These are phyloP conservation scores for Litchi chinensis DNA, from an alignment of 345 rosid genomes.

Conservation along the genomic window DNA sequence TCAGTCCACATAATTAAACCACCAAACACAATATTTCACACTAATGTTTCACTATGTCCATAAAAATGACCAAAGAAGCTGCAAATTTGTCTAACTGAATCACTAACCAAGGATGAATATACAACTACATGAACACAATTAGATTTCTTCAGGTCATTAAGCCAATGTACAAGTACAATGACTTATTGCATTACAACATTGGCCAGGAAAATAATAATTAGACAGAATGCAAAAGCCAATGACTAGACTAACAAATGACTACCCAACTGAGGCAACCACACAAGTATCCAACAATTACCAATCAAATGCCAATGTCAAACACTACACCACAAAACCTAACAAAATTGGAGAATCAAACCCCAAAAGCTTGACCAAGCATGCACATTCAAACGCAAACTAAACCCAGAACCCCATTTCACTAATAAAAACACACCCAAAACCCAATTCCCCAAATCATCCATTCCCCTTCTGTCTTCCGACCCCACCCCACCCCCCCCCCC, in stretches of 20 bases:
- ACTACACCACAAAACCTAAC: slow-evolving; percentile 11
- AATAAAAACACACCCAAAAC: background rate
- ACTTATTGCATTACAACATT: background rate
- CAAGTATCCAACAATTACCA: slow-evolving; percentile 11
- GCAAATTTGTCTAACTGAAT: background rate
- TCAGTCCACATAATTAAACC: slow-evolving; percentile 12
- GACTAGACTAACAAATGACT: background rate
- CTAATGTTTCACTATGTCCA: background rate
- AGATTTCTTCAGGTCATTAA: background rate
- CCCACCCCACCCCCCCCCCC: too few species aligned
- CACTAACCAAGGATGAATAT: background rate
- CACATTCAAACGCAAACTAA: slow-evolving; percentile 32
- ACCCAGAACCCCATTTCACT: slow-evolving; percentile 38
- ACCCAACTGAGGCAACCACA: background rate
- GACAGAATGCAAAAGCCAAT: background rate
- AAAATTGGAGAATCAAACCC: slow-evolving; percentile 26
- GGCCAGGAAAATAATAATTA: background rate
- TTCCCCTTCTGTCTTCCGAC: too few species aligned
- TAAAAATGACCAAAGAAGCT: background rate
- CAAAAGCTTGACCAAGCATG: slow-evolving; percentile 24
- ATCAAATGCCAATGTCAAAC: slow-evolving; percentile 19
- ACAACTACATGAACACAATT: background rate
- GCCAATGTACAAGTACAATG: background rate
- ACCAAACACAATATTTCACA: slow-evolving; percentile 1
- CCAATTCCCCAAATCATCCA: slow-evolving; percentile 28